Evolutionary conservation across 768 basidiomycete genomes (phyloP).

Genomic region (Coprinopsis sp.): DNA sequence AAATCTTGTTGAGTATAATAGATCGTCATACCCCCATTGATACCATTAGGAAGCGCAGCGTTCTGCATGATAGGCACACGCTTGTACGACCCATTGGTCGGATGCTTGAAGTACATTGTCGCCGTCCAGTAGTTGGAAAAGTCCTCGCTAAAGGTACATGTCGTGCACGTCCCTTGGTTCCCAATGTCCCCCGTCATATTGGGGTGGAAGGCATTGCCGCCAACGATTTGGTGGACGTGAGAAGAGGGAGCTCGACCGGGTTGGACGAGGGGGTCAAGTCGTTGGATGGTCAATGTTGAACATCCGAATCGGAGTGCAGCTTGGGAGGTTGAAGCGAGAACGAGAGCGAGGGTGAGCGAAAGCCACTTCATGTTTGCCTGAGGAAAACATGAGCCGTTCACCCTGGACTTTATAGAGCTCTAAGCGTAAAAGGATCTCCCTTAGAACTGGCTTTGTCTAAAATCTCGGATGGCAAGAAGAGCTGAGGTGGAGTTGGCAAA

Average conservation of each 20-base stretch:
- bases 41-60: background rate
- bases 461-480: too few species aligned
- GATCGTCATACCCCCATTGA: conserved; percentile 4
- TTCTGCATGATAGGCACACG: background rate
- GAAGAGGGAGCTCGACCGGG: background rate
- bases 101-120: conserved; percentile 7
- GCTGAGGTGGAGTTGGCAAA: too few species aligned
- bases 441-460: too few species aligned
- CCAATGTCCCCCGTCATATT: too few species aligned
- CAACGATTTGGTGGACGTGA: background rate
- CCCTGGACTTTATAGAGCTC: too few species aligned
- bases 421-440: too few species aligned
- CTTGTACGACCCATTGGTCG: conserved; percentile 1
- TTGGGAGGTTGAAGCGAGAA: background rate
- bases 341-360: background rate
- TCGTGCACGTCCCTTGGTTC: conserved; percentile 4
- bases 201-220: background rate
- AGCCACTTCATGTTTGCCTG: background rate
- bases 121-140: conserved; percentile 9
- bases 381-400: background rate
- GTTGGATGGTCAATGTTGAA: background rate
- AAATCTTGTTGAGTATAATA: conserved; percentile 3
- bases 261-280: too few species aligned
- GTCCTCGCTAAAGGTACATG: conserved; percentile 7
- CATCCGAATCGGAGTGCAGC: background rate